Evolutionary conservation across 2,329 filamentous ascomycete species (phyloP).

Genomic region (Sclerotinia borealis): DNA sequence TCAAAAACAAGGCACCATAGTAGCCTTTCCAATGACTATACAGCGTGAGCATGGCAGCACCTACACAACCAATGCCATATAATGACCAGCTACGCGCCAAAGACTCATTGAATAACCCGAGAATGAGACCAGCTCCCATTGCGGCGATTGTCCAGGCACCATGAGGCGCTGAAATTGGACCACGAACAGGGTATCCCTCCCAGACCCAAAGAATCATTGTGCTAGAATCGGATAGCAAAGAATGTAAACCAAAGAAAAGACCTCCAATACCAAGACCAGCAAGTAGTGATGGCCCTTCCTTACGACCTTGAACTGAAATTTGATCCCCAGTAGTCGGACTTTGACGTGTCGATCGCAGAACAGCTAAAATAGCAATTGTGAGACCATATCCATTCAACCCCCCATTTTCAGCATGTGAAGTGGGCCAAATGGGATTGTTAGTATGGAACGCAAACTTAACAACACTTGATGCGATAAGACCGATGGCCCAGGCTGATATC

Average conservation of each 20-base stretch:
- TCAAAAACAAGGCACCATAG: constrained; percentile 70
- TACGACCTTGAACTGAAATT: constrained; percentile 43
- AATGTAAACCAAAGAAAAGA: constrained; percentile 84
- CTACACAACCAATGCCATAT: constrained; percentile 71
- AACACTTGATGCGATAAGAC: constrained; percentile 77
- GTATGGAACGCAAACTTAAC: constrained; percentile 91
- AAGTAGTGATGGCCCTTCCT: constrained; percentile 62
- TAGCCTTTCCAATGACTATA: constrained; percentile 84
- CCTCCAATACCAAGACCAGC: constrained; percentile 76
- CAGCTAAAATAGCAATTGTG: constrained; percentile 66
- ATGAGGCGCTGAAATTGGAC: constrained; percentile 83
- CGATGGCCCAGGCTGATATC: constrained; percentile 73
- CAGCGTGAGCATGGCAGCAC: constrained; percentile 70
- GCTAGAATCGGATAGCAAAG: constrained; percentile 89
- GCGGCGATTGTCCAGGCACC: constrained; percentile 78
- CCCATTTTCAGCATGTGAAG: constrained; percentile 83
- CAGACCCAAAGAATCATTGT: constrained; percentile 99
- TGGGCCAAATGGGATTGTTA: constrained; percentile 96
- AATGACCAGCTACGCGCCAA: constrained; percentile 72
- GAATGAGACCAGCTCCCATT: constrained; percentile 76
- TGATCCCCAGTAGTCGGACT: constrained; percentile 42
- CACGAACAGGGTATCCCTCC: constrained; percentile 89
- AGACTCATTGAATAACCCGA: constrained; percentile 67
- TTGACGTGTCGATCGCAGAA: constrained; percentile 67
- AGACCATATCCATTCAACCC: constrained; percentile 87